Evolutionary conservation across 331 rosid genomes (phyloP), one percentile per base, ranked within the genome.

Genomic region (Malus hybrid): DNA sequence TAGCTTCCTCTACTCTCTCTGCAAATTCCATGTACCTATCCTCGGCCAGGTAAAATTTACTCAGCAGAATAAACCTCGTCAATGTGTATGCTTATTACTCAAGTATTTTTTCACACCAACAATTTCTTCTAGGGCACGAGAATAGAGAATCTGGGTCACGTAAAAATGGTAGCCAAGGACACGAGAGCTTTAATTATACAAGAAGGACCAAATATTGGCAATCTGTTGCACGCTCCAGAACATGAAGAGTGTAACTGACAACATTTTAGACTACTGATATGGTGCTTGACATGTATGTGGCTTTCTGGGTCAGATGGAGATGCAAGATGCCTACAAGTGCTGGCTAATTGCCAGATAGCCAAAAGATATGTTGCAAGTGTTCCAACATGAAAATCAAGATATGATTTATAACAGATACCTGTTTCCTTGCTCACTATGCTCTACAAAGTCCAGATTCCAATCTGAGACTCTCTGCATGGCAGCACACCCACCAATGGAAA

Each of bases 401-500:
- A 13, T 63, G 28, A 19, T 50, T 48, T 22, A 16, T 33, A 61
- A 14, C 28, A 33, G 22, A 46, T 39, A 85, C 86, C 86, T 81
- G 78, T 79, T 78, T 60, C 77, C 88, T 77, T 79, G 86, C 76
- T 85, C 84, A 79, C 88, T 79, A 55, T 76, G 64, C 20, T 64
- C 71, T 16, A 79, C 78, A 20, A 82, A 85, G 80, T 85, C 88
- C 70, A 85, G 88, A 73, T 85, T 85, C 88, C 88, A 84, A 67
- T 71, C 74, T 67, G 88, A 75, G 34, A 84, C 85, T 78, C 88
- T 81, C 67, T 78, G 83, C 86, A 79, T 85, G 34, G 88, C 86
- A 72, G 86, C 88, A 27, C 76, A 85, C 57, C 88, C 88, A 61
- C 86, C 88, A 22, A 82, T 85, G 34, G 88, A 77, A 79, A 85